Percentiles rank a stretch among this genome's conserved stretches.
These are phyloP conservation scores for Anastatica hierochuntica DNA, from an alignment of 345 rosid genomes.

Conservation along the genomic window DNA sequence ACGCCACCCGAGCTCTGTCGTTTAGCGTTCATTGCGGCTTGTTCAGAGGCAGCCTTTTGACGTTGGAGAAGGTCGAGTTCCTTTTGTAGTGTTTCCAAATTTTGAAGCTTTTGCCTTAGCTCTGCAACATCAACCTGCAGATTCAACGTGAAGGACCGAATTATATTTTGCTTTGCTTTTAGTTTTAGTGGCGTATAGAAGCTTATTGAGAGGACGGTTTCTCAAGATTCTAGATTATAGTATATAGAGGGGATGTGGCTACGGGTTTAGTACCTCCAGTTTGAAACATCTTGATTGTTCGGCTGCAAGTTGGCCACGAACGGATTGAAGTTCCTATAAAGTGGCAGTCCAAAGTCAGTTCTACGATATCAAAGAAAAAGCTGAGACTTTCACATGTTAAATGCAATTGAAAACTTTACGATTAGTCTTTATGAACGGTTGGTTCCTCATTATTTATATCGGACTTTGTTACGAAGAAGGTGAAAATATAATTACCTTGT, in stretches of 20 bases:
- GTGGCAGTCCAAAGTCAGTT: not conserved
- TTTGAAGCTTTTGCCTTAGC: constrained; percentile 83
- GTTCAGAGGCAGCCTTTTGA: constrained; percentile 93
- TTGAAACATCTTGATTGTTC: constrained; percentile 98
- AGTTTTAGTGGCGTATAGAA: too few species aligned
- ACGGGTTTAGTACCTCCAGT: constrained; percentile 55
- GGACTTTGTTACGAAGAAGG: too few species aligned
- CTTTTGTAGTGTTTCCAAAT: constrained; percentile 71
- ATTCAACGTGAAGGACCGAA: too few species aligned
- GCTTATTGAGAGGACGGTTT: too few species aligned
- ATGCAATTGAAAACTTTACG: too few species aligned
- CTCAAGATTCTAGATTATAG: too few species aligned
- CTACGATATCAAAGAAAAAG: not conserved
- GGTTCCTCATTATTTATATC: too few species aligned
- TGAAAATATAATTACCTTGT: constrained; percentile 75
- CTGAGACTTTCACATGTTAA: not conserved
- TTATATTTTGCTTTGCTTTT: too few species aligned
- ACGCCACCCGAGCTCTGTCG: constrained; percentile 82
- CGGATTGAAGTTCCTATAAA: constrained; percentile 82
- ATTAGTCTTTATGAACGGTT: too few species aligned
- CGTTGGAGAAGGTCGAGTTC: constrained; percentile 89
- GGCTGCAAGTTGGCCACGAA: constrained; percentile 89
- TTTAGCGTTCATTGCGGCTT: constrained; percentile 67
- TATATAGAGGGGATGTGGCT: not conserved
- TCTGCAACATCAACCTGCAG: constrained; percentile 96